Evolutionary conservation across 306 rosid species (phyloP).

Genomic region (Leucaena leucocephala): DNA sequence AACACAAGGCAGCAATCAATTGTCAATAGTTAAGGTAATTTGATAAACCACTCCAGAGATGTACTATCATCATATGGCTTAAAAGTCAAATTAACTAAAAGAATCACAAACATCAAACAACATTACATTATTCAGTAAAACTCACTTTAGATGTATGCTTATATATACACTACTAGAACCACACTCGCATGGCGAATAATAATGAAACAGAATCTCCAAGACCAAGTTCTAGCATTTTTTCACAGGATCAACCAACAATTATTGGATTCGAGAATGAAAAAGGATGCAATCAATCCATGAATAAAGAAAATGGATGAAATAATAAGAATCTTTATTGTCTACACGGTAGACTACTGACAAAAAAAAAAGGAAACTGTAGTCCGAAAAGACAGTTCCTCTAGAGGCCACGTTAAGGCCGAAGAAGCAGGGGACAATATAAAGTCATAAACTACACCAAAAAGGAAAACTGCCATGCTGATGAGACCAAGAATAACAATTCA

Average conservation of each 20-base stretch:
- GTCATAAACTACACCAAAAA: conserved; percentile 28
- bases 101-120: neutral
- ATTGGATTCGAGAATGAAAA: neutral
- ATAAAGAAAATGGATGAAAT: conserved; percentile 19
- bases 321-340: conserved; percentile 13
- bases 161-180: neutral
- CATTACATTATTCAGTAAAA: neutral
- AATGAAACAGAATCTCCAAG: neutral
- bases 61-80: neutral
- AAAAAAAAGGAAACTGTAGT: neutral
- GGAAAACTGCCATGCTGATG: conserved; percentile 30
- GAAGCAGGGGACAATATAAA: conserved; percentile 19
- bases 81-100: neutral
- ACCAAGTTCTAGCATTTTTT: neutral
- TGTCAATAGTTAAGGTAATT: neutral
- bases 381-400: conserved; percentile 27
- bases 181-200: neutral
- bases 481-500: conserved; percentile 35
- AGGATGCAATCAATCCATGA: conserved; percentile 30
- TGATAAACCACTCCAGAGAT: neutral
- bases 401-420: conserved; percentile 31
- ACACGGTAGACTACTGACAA: conserved; percentile 18
- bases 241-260: conserved; percentile 14
- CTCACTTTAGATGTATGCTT: neutral
- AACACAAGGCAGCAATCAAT: neutral